Evolutionary conservation across 768 basidiomycete genomes (phyloP).

Genomic region (Vararia minispora): DNA sequence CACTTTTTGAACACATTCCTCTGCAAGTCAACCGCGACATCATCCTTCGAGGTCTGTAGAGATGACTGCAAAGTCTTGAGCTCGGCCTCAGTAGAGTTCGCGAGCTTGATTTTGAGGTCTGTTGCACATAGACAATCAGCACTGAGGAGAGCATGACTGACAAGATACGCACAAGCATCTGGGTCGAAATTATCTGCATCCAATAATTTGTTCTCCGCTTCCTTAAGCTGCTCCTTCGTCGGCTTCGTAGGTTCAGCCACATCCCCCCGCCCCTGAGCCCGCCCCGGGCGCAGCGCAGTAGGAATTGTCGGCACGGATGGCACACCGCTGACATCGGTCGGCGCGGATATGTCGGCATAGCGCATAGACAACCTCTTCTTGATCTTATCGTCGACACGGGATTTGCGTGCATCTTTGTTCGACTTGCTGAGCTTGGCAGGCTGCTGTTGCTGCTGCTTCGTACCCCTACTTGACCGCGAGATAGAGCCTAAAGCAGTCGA

Average conservation of each 20-base stretch:
- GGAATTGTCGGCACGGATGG: conserved; percentile 54
- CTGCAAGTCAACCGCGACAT: conserved; percentile 73
- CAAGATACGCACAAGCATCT: conserved; percentile 63
- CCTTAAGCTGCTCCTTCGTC: conserved; percentile 49
- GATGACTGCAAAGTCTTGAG: conserved; percentile 68
- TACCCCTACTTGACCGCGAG: too few relatives aligned
- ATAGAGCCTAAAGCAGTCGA: too few relatives aligned
- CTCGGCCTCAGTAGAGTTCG: conserved; percentile 83
- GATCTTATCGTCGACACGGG: conserved; percentile 74
- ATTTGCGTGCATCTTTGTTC: conserved; percentile 25
- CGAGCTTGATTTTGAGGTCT: conserved; percentile 78
- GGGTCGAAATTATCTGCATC: conserved; percentile 80
- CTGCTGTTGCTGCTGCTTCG: conserved; percentile 9
- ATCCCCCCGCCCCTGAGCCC: conserved; percentile 17
- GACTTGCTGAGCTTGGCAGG: conserved; percentile 9
- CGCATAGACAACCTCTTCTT: conserved; percentile 95
- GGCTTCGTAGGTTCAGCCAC: conserved; percentile 25
- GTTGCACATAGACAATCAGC: conserved; percentile 1
- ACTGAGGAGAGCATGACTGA: not conserved
- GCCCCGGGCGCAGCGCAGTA: conserved; percentile 26
- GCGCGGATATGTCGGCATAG: conserved; percentile 79
- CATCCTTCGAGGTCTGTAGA: conserved; percentile 55
- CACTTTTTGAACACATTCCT: conserved; percentile 93
- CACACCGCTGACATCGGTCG: conserved; percentile 38
- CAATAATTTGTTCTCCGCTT: conserved; percentile 47